Conservation (phyloP, 371 early-diverging fungal genomes). For the Nematocida minor region DNA sequence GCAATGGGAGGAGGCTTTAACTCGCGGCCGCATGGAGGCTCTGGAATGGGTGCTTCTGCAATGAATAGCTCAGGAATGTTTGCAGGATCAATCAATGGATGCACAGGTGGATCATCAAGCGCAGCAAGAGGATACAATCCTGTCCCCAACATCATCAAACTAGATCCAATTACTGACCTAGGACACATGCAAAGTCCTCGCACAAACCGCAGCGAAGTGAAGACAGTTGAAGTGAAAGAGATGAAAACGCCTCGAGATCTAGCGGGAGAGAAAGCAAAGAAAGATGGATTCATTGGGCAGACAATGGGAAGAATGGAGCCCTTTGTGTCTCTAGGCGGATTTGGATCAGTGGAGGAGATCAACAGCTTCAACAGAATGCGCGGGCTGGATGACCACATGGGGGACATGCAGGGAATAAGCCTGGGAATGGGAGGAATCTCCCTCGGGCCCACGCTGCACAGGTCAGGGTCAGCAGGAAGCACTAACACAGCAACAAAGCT, state of each 20-base stretch:
- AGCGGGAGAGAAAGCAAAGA: background rate
- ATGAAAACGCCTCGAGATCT: background rate
- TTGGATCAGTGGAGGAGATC: background rate
- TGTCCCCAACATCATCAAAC: background rate
- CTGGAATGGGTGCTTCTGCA: background rate
- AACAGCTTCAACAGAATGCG: background rate
- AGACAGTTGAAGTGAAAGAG: background rate
- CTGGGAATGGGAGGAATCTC: background rate
- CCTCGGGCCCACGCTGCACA: background rate
- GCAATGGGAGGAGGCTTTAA: background rate
- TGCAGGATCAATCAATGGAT: background rate
- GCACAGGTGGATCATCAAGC: background rate
- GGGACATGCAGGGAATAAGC: background rate
- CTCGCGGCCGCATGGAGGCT: too few species aligned
- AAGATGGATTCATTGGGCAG: too few species aligned
- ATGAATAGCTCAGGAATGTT: background rate
- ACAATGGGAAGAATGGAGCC: background rate
- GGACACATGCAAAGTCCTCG: background rate
- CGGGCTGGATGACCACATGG: background rate
- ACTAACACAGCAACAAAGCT: conserved; percentile 39
- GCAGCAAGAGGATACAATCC: background rate
- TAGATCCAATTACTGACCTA: background rate
- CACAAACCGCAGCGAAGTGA: background rate
- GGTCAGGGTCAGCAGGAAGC: conserved; percentile 38
- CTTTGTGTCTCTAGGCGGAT: background rate